Conservation (phyloP, 208 protist species). For the Acanthamoeba castellanii region DNA sequence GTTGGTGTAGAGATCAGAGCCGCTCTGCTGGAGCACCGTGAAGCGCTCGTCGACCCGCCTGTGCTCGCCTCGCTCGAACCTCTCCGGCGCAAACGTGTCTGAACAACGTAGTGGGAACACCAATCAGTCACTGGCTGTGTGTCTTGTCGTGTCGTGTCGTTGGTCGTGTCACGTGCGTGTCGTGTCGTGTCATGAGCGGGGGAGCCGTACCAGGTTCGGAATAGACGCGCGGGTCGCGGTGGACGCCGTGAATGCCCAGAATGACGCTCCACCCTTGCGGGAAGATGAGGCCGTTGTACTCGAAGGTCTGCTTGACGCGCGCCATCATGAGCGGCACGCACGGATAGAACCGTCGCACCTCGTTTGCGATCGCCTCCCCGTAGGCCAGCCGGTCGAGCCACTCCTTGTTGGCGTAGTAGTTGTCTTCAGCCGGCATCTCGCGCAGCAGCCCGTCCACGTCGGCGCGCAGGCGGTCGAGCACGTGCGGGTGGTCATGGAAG, state of each 20-base stretch:
- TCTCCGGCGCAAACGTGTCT: not conserved
- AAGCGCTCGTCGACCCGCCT: constrained; percentile 12
- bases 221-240: constrained; percentile 54
- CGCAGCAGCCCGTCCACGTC: constrained; percentile 2
- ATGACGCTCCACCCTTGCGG: constrained; percentile 1
- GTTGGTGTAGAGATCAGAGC: constrained; percentile 7
- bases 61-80: not conserved
- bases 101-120: no score
- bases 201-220: not conserved
- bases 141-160: no score
- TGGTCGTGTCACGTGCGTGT: no score
- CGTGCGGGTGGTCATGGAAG: constrained; percentile 21
- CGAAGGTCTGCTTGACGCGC: constrained; percentile 13
- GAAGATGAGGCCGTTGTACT: constrained; percentile 48
- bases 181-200: no score
- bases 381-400: constrained; percentile 31
- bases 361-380: not conserved
- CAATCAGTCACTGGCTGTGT: not conserved
- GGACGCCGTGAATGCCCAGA: constrained; percentile 26
- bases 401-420: constrained; percentile 33
- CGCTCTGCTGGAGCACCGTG: constrained; percentile 29
- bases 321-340: constrained; percentile 40
- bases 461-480: not conserved
- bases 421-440: not conserved
- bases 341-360: constrained; percentile 54